These are phyloP conservation scores for Scenedesmus sp. DNA, from an alignment of 163 green algal genomes.

Conservation along the genomic window DNA sequence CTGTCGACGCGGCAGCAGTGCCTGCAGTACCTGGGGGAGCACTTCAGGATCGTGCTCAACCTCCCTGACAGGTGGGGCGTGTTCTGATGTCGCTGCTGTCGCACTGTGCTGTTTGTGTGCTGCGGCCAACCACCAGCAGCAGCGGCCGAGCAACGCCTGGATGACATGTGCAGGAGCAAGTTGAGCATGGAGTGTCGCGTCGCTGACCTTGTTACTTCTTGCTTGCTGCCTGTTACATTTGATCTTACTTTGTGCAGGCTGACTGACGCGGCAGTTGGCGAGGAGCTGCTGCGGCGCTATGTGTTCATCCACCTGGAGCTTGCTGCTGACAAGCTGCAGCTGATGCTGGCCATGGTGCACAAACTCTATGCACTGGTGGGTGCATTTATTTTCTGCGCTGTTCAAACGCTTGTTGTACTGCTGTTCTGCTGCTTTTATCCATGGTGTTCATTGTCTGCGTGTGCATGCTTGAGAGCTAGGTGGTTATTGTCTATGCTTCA, in stretches of 20 bases:
- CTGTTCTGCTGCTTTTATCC: too few relatives aligned
- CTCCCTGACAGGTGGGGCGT: slow-evolving; percentile 34
- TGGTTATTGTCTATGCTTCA: too few relatives aligned
- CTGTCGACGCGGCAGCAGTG: slow-evolving; percentile 46
- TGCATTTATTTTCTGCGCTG: too few relatives aligned
- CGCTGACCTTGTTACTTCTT: not conserved
- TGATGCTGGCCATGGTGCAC: slow-evolving; percentile 93
- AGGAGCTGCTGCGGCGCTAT: slow-evolving; percentile 79
- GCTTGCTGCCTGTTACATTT: not conserved
- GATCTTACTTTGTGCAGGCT: not conserved
- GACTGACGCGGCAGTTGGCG: slow-evolving; percentile 67
- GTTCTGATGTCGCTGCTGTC: not conserved
- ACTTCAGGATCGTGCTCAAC: slow-evolving; percentile 80
- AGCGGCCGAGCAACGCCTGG: too few relatives aligned
- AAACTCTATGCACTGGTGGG: slow-evolving; percentile 95
- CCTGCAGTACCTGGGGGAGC: slow-evolving; percentile 87
- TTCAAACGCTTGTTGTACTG: not conserved
- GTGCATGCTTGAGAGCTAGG: not conserved
- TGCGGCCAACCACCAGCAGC: too few relatives aligned
- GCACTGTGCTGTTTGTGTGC: not conserved
- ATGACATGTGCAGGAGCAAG: too few relatives aligned
- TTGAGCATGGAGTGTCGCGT: too few relatives aligned
- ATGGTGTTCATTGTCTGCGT: not conserved
- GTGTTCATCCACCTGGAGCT: slow-evolving; percentile 92
- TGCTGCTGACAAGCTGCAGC: slow-evolving; percentile 86